These are phyloP conservation scores for Yamadazyma takamatsuzukensis DNA, from an alignment of 805 yeast genomes.

Conservation along the genomic window DNA sequence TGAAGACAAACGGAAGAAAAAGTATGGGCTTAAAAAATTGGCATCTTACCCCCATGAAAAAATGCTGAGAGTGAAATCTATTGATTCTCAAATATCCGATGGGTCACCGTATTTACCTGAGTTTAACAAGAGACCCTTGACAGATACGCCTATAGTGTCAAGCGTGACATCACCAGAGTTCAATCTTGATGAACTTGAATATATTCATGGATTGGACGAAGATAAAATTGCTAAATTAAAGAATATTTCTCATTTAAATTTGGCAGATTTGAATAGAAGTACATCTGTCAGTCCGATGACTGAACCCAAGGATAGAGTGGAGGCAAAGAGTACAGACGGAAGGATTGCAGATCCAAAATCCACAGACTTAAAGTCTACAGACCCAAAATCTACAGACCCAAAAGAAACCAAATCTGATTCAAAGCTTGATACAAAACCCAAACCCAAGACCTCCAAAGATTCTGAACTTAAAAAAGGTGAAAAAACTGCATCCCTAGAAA, in stretches of 20 bases:
- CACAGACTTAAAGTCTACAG: too few relatives aligned
- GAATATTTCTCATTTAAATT: conserved; percentile 39
- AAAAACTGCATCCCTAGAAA: conserved; percentile 40
- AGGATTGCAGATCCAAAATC: too few relatives aligned
- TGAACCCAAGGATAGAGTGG: too few relatives aligned
- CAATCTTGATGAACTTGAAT: conserved; percentile 14
- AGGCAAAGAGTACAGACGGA: too few relatives aligned
- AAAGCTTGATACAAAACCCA: too few relatives aligned
- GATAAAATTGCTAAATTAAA: conserved; percentile 15
- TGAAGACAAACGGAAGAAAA: neutral
- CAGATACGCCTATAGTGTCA: conserved; percentile 70
- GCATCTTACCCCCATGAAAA: conserved; percentile 16
- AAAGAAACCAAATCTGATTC: too few relatives aligned
- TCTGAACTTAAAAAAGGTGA: conserved; percentile 34
- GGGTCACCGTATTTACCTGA: conserved; percentile 38
- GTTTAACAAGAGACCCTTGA: conserved; percentile 68
- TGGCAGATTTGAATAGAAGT: conserved; percentile 27
- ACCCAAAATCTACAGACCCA: too few relatives aligned
- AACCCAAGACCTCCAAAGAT: too few relatives aligned
- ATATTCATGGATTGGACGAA: conserved; percentile 10
- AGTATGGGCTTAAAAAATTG: conserved; percentile 7
- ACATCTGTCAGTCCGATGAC: conserved; percentile 22
- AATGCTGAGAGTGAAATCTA: conserved; percentile 11
- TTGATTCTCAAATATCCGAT: conserved; percentile 13
- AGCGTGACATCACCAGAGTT: conserved; percentile 51